Base-by-base conservation (phyloP, 495 filamentous ascomycete genomes). In the Entonaema liquescens region DNA sequence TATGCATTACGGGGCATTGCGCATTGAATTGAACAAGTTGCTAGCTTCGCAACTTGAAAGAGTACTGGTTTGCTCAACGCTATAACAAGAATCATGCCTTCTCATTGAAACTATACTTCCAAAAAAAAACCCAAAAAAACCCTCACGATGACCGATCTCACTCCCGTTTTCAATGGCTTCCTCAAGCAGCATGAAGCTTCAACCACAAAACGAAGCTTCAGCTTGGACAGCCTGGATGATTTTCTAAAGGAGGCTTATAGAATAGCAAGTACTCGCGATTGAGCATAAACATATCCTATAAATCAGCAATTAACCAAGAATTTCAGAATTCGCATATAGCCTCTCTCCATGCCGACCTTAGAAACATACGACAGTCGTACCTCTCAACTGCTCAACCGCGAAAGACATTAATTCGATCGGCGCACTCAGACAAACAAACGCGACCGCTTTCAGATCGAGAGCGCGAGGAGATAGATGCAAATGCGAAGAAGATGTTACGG, bases 201-300 rank as follows among this genome's bases (percentile, higher is more conserved):
- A 13, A 82, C 83, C 5, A 79, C 83, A 12, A 75, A 77, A 38
- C 77, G 74, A 25, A 73, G 78, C 29, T 84, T 87, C 66, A 83
- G 81, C 35, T 55, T 78, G 5, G 78, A 86, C 36, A 81, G 80
- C 40, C 82, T 92, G 56, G 93, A 98, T 77, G 92, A 93, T 80
- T 99, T 98, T 77, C 85, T 99, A 33, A 94, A 95, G 79, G 96
- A 98, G 83, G 95, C 95, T 53, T 93, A 97, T 80, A 87, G 90
- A 80, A 99, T 99, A 73, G 95, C 96, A 81, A 75, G 89, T 65
- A 65, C 42, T 54, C 66, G 25, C 59, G 28, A 23, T 44, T 54
- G 19, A 47, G 25, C 15, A 55, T 28, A 38, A 29, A 19, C 53
- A 28, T 29, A 66, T 49, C 42, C 21, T 33, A 35, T 59, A 68